Evolutionary conservation across 129 eudicot species (phyloP).

Genomic region (Flaveria linearis): DNA sequence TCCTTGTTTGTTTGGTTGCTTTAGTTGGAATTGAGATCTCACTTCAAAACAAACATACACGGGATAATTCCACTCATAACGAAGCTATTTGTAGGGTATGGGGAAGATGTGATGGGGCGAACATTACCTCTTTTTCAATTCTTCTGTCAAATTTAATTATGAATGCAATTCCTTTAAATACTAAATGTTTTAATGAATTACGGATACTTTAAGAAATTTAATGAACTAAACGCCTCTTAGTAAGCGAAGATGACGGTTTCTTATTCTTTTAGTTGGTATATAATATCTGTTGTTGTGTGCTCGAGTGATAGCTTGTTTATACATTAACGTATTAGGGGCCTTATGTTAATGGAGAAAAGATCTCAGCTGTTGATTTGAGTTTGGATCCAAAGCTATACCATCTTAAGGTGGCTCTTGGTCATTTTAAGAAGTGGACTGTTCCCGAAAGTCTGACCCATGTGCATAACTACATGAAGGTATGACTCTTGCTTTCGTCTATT

Average conservation of each 20-base stretch:
- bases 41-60: not conserved
- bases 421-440: constrained; percentile 70
- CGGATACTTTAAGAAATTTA: too few relatives aligned
- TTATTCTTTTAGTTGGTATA: not conserved
- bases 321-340: constrained; percentile 50
- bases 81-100: too few relatives aligned
- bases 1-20: not conserved
- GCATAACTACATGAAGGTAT: constrained; percentile 73
- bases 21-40: not conserved
- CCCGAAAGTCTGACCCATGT: constrained; percentile 60
- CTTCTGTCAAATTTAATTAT: not conserved
- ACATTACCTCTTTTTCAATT: not conserved
- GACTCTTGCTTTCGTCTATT: not conserved
- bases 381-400: constrained; percentile 85
- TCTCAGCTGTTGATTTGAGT: constrained; percentile 74
- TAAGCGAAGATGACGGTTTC: not conserved
- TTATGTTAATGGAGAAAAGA: constrained; percentile 59
- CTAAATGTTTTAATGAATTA: not conserved
- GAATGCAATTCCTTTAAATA: not conserved
- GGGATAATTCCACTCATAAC: too few relatives aligned
- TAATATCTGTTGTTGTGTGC: not conserved
- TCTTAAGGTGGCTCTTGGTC: constrained; percentile 70
- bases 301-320: constrained; percentile 10
- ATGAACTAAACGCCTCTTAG: not conserved
- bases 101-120: too few relatives aligned